Evolutionary conservation across 148 eudicot genomes (phyloP).

Genomic region (Silene latifolia): DNA sequence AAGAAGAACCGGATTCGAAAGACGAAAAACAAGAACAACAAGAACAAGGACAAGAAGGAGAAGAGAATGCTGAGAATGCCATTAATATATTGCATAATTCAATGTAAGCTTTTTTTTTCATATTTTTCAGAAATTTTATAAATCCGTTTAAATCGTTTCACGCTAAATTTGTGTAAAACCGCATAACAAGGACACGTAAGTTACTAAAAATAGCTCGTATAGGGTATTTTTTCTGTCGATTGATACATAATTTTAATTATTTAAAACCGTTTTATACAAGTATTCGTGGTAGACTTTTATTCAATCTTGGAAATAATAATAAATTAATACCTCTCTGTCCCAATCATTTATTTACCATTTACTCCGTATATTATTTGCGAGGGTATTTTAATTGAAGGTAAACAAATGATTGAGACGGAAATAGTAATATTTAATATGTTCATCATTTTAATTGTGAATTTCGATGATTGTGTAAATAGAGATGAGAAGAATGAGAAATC

Average conservation of each 20-base stretch:
- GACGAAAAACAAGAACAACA: conserved; percentile 16
- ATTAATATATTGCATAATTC: conserved; percentile 15
- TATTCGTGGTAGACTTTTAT: too few species aligned
- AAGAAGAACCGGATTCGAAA: not conserved
- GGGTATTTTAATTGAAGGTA: too few species aligned
- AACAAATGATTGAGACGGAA: not conserved
- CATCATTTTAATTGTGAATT: not conserved
- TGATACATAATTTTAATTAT: too few species aligned
- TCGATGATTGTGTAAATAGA: conserved; percentile 22
- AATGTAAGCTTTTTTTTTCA: conserved; percentile 26
- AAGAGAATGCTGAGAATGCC: conserved; percentile 13
- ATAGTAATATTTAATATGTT: not conserved
- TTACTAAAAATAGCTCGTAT: not conserved
- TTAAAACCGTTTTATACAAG: not conserved
- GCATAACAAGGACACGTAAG: not conserved
- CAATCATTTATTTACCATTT: too few species aligned
- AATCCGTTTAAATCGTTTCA: not conserved
- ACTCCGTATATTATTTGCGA: too few species aligned
- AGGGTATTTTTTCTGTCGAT: not conserved
- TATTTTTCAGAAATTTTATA: not conserved
- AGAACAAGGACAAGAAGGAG: conserved; percentile 6
- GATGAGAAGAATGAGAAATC: conserved; percentile 32
- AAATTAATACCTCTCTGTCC: too few species aligned
- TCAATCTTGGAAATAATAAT: too few species aligned
- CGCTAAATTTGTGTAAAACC: not conserved